A percentile compares a stretch with the other conserved stretches of the same genome.
These are phyloP conservation scores for Phyllostachys edulis DNA, from an alignment of 176 grass and related monocot species.

Conservation along the genomic window DNA sequence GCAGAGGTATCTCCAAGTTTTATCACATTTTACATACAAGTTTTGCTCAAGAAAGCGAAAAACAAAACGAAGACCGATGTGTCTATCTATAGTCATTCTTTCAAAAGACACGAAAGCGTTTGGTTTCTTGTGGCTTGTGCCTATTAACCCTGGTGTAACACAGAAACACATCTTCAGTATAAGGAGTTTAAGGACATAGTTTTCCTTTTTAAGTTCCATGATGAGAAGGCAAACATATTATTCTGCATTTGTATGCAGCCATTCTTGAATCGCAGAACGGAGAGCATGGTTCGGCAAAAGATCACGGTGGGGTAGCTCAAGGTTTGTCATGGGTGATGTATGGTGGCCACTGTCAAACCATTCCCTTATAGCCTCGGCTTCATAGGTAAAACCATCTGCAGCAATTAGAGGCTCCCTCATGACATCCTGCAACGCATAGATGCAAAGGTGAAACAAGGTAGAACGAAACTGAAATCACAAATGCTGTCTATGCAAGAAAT, in stretches of 20 bases:
- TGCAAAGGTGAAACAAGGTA: slow-evolving; percentile 3
- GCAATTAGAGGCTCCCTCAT: slow-evolving; percentile 64
- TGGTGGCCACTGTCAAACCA: slow-evolving; percentile 46
- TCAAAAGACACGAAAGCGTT: neutral
- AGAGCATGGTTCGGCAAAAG: slow-evolving; percentile 57
- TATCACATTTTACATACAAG: slow-evolving; percentile 17
- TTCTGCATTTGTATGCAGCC: slow-evolving; percentile 42
- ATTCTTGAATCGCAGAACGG: slow-evolving; percentile 61
- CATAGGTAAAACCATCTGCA: slow-evolving; percentile 69
- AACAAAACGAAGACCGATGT: neutral
- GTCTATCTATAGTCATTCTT: neutral
- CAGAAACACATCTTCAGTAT: neutral
- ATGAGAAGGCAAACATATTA: slow-evolving; percentile 22
- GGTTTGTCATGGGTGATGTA: slow-evolving; percentile 62
- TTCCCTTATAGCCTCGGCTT: slow-evolving; percentile 58
- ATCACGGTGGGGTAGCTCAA: slow-evolving; percentile 48
- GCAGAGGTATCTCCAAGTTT: neutral
- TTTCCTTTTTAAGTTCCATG: neutral
- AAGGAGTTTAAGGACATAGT: neutral
- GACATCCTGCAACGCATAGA: slow-evolving; percentile 51
- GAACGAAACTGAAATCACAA: neutral
- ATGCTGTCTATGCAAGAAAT: neutral
- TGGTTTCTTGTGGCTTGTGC: neutral
- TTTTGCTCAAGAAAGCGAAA: neutral
- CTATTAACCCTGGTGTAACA: neutral